Base-by-base conservation (phyloP, 768 basidiomycete genomes). In the Hebeloma cylindrosporum region DNA sequence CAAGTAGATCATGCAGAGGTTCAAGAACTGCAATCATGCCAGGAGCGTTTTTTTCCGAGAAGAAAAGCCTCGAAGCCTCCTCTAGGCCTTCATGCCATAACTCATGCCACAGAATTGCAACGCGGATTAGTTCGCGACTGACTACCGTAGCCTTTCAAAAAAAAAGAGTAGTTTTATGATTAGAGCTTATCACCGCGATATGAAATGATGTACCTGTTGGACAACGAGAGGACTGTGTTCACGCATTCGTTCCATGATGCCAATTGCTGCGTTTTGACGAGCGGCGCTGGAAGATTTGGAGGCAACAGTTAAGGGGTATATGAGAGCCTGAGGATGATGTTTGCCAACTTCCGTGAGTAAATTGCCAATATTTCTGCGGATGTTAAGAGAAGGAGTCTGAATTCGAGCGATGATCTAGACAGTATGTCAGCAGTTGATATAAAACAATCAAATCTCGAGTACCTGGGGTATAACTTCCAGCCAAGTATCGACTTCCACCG, bases 71-170 rank as follows among this genome's bases (percentile, higher is more conserved):
- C 5, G 94, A 96, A 5, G 96, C 96, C 65, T 99, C 96, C 68
- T 99, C 96, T 16, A 99, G 73, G 13, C 92, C 93, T 68, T 99
- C 96, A 57, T 97, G 93, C 96, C 96, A 99, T 52, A 93, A 72
- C 63, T 99, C 96, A 56, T 98, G 94, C 96, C 96, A 99, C 8
- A 99, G 72, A 48, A 99, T 98, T 5, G 96, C 95, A 5, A 98
- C 91, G 14, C 96, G 85, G 47, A 98, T 97, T 27, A 99, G 77
- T 62, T 99, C 96, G 22, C 88, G 83, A 60, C 91, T 91, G 64
- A 99, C 92, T 18, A 95, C 61, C 34, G 85, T 70, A 7, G 93
- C 94, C 82, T 93, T 28, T 43, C 49, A 36, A 50, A 17, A 18
- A 34, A n/a, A 16, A 29, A 30, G 32, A 9, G 43, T 31, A 16